Evolutionary conservation across 1,284 basidiomycete genomes (phyloP).

Genomic region (Cryptococcus hybrid): DNA sequence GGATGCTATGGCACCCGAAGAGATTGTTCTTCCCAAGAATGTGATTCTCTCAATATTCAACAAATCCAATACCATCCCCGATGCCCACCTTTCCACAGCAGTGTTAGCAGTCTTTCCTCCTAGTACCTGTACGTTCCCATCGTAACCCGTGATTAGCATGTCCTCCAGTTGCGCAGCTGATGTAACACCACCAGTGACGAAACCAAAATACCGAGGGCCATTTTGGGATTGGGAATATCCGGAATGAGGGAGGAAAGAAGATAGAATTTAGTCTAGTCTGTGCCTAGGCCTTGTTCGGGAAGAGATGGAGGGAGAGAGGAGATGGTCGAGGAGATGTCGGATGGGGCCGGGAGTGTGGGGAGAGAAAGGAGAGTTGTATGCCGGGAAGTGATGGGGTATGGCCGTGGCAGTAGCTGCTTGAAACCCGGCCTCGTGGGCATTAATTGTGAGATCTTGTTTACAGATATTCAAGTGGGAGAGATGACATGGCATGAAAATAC

Average conservation of each 20-base stretch:
- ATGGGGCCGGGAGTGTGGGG: background rate
- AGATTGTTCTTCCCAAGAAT: slow-evolving; percentile 52
- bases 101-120: slow-evolving; percentile 50
- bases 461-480: too few species aligned
- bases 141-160: slow-evolving; percentile 45
- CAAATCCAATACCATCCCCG: slow-evolving; percentile 52
- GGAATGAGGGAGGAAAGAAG: slow-evolving; percentile 36
- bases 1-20: slow-evolving; percentile 55
- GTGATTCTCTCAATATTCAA: slow-evolving; percentile 40
- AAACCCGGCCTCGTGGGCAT: background rate
- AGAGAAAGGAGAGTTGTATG: background rate
- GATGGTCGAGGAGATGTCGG: background rate
- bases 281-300: background rate
- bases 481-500: too few species aligned
- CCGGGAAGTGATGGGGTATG: slow-evolving; percentile 12
- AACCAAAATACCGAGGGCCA: slow-evolving; percentile 54
- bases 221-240: slow-evolving; percentile 37
- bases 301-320: background rate
- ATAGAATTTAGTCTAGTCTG: background rate
- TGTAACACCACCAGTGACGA: slow-evolving; percentile 53
- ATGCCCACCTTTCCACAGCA: slow-evolving; percentile 49
- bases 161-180: slow-evolving; percentile 52
- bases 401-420: background rate
- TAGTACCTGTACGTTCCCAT: slow-evolving; percentile 55
- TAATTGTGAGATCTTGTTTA: too few species aligned